Evolutionary conservation across 2,329 filamentous ascomycete genomes (phyloP), one percentile per base, ranked within the genome.

Genomic region (Calonectria crousiana): DNA sequence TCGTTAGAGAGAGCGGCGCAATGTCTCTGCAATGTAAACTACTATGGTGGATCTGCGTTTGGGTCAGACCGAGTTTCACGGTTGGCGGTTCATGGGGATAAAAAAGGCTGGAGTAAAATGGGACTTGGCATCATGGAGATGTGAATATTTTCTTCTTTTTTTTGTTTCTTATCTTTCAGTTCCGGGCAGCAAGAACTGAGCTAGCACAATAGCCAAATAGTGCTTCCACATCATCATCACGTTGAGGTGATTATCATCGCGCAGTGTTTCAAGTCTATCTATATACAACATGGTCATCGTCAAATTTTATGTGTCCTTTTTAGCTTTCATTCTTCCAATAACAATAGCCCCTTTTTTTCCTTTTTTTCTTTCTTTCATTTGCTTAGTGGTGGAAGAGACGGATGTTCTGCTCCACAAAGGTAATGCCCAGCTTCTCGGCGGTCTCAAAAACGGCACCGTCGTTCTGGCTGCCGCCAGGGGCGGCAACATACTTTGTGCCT

Each of bases 401-500:
- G 74, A 94, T 93, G 84, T 94, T 95, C 90, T 99, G 97, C 90
- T 99, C 95, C 47, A 98, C 94, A 86, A 98, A 98, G 56, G 94
- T 95, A 81, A 98, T 73, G 38, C 71, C 71, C 49, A 73, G 60
- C 60, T 73, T 73, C 89, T 98, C 95, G 6, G 96, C 95, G 14
- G 96, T 97, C 84, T 95, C 93, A 80, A 98, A 95, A 58, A 97
- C 95, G 65, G 93, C 90, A 72, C 89, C 86, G 84, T 97, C 95
- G 83, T 97, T 97, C 86, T 97, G 95, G 85, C 94, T 98, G 72
- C 97, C 97, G 66, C 92, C 94, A 13, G 97, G 97, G 49, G 96
- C 96, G 69, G 97, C 96, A 82, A 98, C 95, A 88, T 98, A 99
- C 89, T 98, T 98, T 83, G 92, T 95, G 65, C 97, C 97, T 28